phyloP scores from a whole-genome alignment of 768 basidiomycete species.

The Calocybe cyanea region DNA sequence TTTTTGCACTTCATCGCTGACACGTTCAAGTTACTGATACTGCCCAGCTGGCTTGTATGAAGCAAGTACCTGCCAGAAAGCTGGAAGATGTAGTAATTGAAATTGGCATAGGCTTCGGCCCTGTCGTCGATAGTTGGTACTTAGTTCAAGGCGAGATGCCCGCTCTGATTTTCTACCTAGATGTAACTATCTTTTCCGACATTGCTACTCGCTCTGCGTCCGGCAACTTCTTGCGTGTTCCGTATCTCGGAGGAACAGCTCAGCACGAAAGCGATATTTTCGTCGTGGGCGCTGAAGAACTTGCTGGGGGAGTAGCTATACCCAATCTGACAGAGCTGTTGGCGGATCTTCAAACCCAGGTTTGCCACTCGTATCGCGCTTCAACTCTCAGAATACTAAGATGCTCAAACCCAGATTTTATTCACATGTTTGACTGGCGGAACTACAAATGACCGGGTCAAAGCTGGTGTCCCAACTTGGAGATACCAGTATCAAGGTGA shows the following conservation, averaged over 20 bases:
- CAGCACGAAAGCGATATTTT: conserved; percentile 34
- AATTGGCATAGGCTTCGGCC: conserved; percentile 23
- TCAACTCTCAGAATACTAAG: not conserved
- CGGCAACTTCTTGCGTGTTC: conserved; percentile 19
- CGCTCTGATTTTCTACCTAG: conserved; percentile 22
- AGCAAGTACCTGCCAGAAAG: conserved; percentile 24
- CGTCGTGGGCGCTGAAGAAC: conserved; percentile 23
- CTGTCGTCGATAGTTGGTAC: conserved; percentile 27
- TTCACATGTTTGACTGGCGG: conserved; percentile 30
- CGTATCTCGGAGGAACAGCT: conserved; percentile 24
- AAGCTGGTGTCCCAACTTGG: conserved; percentile 21
- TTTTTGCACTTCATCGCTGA: conserved; percentile 6
- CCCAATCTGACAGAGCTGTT: conserved; percentile 27
- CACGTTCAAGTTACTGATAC: conserved; percentile 17
- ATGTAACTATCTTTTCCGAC: conserved; percentile 31
- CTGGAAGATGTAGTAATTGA: conserved; percentile 31
- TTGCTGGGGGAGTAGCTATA: conserved; percentile 21
- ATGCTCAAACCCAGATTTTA: conserved; percentile 13
- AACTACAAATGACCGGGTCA: conserved; percentile 22
- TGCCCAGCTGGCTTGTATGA: conserved; percentile 34
- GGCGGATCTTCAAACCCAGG: conserved; percentile 28
- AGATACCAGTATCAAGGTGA: conserved; percentile 17
- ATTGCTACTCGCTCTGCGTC: conserved; percentile 14
- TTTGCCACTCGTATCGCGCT: conserved; percentile 5
- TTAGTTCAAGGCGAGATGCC: not conserved